Evolutionary conservation across 139 green algal genomes (phyloP), one percentile per base, ranked within the genome.

Genomic region (Klebsormidium nitens): DNA sequence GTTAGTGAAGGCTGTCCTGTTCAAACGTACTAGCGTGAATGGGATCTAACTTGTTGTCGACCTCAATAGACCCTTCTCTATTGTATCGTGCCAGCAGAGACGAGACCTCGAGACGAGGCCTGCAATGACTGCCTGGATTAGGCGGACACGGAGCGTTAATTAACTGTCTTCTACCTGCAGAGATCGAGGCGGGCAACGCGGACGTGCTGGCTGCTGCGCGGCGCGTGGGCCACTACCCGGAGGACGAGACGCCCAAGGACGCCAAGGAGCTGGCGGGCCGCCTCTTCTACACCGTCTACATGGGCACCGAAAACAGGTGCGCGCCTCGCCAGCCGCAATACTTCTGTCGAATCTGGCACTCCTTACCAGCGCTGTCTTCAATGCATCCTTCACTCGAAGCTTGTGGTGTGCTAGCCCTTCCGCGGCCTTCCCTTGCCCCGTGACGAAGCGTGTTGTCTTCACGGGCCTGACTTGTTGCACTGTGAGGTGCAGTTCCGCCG

Each of bases 281-380:
- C 5, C 52, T 98, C 11, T 87, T 98, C n/a, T 79, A 71, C 14
- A 97, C 88, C 2, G 82, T 94, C 0, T 98, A 96, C 82, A 93
- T 97, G 88, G 91, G 91, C 32, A 96, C 90, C 1, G 87, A 87
- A 11, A 97, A 97, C 83, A 96, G 87, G 78, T 87, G 69, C 6
- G 69, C n/a, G n/a, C n/a, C n/a, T n/a, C n/a, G n/a, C n/a, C n/a
- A n/a, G n/a, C n/a, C n/a, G n/a, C n/a, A n/a, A n/a, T n/a, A n/a
- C n/a, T n/a, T n/a, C n/a, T n/a, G n/a, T n/a, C n/a, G n/a, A n/a
- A n/a, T n/a, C n/a, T n/a, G n/a, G n/a, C n/a, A n/a, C n/a, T n/a
- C n/a, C n/a, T n/a, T n/a, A n/a, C n/a, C n/a, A n/a, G n/a, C n/a
- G n/a, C n/a, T n/a, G n/a, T n/a, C n/a, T 1, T 55, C 46, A 55